Base-by-base conservation (phyloP, 306 rosid species). In the Pyrus communis region DNA sequence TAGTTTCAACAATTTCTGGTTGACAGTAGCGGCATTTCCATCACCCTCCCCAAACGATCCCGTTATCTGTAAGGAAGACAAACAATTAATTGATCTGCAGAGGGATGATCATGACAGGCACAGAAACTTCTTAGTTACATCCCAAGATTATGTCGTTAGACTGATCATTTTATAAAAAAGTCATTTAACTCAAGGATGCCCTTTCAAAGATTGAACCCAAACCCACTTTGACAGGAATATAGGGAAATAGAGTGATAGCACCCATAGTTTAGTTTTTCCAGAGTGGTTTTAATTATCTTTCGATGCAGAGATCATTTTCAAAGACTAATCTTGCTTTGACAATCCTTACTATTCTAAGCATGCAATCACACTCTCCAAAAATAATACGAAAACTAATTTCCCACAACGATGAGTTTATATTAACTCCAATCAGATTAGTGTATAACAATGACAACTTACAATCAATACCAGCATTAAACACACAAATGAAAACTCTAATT, bases 1-100 rank as follows among this genome's bases (percentile, higher is more conserved):
- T 60, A 88, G 79, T 72, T 60, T 71, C 74, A 72, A 84, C 69
- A 89, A 69, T 70, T 84, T 92, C 77, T 76, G 84, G 72, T 80
- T 83, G 77, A 76, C 31, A 35, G 54, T 75, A 82, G 86, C 79
- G 81, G 82, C 87, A 82, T 77, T 70, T 28, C 76, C 74, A 35
- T 21, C 46, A 62, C 80, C 66, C 73, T 77, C 83, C 82, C 58
- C 66, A 23, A 83, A 79, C 52, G 96, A 87, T 35, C 78, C 84
- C 81, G 84, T 84, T 14, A 85, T 59, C 93, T 90, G 90, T 54
- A 67, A 80, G 57, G 68, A 59, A 78, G 19, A 51, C 63, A 71
- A 59, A 70, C 25, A n/a, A 46, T 72, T 71, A 54, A 51, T 79
- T 52, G 54, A 74, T 65, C 49, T 58, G 72, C 71, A 75, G 38